Conservation (phyloP, 2,329 filamentous ascomycete genomes). For the Diaporthe longicolla region DNA sequence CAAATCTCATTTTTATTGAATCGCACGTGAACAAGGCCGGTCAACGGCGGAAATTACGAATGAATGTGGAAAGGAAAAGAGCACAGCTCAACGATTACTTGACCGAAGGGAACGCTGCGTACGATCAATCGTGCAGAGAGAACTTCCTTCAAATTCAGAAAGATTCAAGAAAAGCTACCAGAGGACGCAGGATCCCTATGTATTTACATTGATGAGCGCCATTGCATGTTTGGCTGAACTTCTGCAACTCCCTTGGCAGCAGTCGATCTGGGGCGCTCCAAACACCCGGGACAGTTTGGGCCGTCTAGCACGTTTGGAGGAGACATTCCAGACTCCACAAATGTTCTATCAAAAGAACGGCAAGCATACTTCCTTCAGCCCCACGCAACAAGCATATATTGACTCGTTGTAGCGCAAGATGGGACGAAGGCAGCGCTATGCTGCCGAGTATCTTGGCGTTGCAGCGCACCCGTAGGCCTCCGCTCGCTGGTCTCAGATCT, state of each 20-base stretch:
- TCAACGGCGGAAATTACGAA: constrained; percentile 35
- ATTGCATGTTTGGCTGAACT: constrained; percentile 33
- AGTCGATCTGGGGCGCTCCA: constrained; percentile 24
- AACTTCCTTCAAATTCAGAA: neutral
- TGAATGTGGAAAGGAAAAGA: neutral
- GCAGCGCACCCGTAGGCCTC: neutral
- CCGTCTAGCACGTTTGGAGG: constrained; percentile 32
- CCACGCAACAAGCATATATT: constrained; percentile 1
- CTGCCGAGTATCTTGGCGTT: constrained; percentile 41
- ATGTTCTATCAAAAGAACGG: constrained; percentile 31
- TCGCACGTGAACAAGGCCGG: constrained; percentile 8
- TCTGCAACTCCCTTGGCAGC: constrained; percentile 31
- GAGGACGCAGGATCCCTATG: constrained; percentile 1
- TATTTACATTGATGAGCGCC: neutral
- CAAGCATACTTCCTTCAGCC: neutral
- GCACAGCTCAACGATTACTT: constrained; percentile 10
- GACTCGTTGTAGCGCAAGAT: constrained; percentile 3
- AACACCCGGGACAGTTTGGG: constrained; percentile 32
- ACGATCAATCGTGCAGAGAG: neutral
- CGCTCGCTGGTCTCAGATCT: constrained; percentile 34
- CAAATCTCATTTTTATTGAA: constrained; percentile 31
- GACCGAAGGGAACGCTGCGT: neutral
- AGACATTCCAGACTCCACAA: constrained; percentile 19
- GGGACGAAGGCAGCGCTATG: constrained; percentile 26
- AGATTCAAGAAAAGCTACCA: rapidly evolving